phyloP scores from a whole-genome alignment of 2,329 filamentous ascomycete genomes.

The Scopulariopsis brevicaulis region DNA sequence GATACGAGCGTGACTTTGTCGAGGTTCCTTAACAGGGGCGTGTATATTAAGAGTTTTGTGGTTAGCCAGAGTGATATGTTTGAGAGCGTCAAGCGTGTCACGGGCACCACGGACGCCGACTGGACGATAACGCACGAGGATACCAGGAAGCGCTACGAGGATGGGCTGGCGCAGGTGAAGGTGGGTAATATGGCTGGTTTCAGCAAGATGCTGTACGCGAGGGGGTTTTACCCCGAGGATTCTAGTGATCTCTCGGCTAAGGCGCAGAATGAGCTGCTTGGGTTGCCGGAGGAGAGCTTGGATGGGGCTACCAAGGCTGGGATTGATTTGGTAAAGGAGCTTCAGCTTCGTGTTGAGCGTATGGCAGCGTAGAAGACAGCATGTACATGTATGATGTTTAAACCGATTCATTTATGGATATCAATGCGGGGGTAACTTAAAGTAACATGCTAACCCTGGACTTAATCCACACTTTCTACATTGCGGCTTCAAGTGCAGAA shows the following conservation, averaged over 20 bases:
- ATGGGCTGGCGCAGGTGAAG: constrained; percentile 22
- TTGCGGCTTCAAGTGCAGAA: not conserved
- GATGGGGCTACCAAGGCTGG: not conserved
- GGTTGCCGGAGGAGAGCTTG: not conserved
- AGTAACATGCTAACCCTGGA: not conserved
- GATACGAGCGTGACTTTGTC: constrained; percentile 19
- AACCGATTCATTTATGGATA: not conserved
- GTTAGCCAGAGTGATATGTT: constrained; percentile 53
- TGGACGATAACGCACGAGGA: constrained; percentile 42
- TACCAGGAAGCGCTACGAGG: constrained; percentile 30
- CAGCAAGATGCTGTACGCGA: not conserved
- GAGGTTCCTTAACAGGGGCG: constrained; percentile 26
- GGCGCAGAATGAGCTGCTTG: not conserved
- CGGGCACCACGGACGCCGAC: constrained; percentile 40
- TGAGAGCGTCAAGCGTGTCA: constrained; percentile 44
- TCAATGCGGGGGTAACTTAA: not conserved
- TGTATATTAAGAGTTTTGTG: constrained; percentile 43
- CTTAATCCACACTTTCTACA: not conserved
- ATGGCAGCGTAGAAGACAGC: not conserved
- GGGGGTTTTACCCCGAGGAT: not conserved
- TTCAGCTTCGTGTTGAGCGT: not conserved
- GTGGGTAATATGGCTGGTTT: not conserved
- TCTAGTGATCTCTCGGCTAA: not conserved
- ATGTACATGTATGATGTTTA: not conserved
- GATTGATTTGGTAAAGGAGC: not conserved